phyloP scores from a whole-genome alignment of 2,329 filamentous ascomycete genomes.

The Cytospora piceae region DNA sequence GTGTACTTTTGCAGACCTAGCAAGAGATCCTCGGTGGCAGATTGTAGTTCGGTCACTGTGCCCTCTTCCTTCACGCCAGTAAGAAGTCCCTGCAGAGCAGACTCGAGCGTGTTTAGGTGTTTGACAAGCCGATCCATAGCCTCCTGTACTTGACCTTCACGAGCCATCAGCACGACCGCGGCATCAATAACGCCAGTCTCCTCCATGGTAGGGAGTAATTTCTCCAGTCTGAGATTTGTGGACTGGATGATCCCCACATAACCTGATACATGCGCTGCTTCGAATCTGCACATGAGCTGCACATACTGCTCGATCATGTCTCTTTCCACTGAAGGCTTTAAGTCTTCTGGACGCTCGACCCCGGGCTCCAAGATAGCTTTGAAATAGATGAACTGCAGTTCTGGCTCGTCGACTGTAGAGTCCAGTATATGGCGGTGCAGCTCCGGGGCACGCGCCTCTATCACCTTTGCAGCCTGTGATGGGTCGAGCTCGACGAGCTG shows the following conservation, averaged over 20 bases:
- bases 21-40: constrained; percentile 74
- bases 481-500: constrained; percentile 72
- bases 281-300: constrained; percentile 85
- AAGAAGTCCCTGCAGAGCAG: constrained; percentile 75
- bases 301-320: constrained; percentile 83
- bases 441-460: constrained; percentile 64
- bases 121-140: constrained; percentile 85
- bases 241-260: constrained; percentile 79
- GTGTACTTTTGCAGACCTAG: constrained; percentile 84
- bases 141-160: constrained; percentile 79
- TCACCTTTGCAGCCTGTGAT: constrained; percentile 63
- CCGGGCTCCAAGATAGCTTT: constrained; percentile 72
- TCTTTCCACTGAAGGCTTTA: constrained; percentile 47
- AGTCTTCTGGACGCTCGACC: constrained; percentile 41
- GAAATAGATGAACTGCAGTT: constrained; percentile 77
- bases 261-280: constrained; percentile 79
- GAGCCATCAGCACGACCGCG: constrained; percentile 85
- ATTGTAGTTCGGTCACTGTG: constrained; percentile 58
- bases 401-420: constrained; percentile 61
- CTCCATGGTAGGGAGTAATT: constrained; percentile 85
- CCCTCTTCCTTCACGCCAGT: constrained; percentile 60
- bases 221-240: constrained; percentile 77
- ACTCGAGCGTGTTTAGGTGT: constrained; percentile 79
- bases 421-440: constrained; percentile 69
- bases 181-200: constrained; percentile 89